Evolutionary conservation across 768 basidiomycete species (phyloP).

Genomic region (Naganishia onofrii): DNA sequence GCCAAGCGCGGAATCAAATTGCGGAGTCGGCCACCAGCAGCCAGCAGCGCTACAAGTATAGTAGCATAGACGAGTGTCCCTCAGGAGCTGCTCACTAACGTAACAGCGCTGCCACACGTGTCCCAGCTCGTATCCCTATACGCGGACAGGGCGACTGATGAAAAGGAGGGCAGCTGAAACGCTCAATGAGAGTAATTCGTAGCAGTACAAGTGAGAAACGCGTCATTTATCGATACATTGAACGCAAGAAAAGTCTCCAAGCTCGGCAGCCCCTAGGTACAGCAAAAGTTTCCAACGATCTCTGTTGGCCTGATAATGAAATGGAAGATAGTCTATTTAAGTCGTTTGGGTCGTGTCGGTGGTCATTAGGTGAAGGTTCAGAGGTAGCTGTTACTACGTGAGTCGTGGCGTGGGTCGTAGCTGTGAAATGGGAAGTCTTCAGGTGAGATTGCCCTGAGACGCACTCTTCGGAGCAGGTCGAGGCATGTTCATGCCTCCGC

Average conservation of each 20-base stretch:
- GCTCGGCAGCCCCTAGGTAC: background rate
- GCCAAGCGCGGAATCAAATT: too few species aligned
- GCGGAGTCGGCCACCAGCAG: too few species aligned
- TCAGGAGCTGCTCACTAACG: too few species aligned
- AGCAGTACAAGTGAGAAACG: background rate
- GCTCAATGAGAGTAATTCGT: background rate
- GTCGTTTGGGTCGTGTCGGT: conserved; percentile 2
- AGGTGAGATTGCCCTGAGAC: conserved; percentile 18
- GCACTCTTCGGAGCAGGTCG: conserved; percentile 19
- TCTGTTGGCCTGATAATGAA: background rate
- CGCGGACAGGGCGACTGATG: too few species aligned
- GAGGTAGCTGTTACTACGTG: background rate
- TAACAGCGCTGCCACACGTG: too few species aligned
- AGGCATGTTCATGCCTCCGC: conserved; percentile 19
- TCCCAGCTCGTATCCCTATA: too few species aligned
- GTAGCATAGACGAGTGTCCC: too few species aligned
- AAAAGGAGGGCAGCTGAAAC: too few species aligned
- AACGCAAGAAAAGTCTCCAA: background rate
- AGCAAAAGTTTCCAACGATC: background rate
- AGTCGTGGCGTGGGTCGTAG: background rate
- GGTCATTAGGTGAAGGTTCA: background rate
- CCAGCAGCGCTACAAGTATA: too few species aligned
- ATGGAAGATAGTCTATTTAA: background rate
- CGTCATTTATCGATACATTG: background rate
- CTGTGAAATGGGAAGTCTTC: background rate